phyloP scores from a whole-genome alignment of 331 rosid species.

The Pyrus hybrid region DNA sequence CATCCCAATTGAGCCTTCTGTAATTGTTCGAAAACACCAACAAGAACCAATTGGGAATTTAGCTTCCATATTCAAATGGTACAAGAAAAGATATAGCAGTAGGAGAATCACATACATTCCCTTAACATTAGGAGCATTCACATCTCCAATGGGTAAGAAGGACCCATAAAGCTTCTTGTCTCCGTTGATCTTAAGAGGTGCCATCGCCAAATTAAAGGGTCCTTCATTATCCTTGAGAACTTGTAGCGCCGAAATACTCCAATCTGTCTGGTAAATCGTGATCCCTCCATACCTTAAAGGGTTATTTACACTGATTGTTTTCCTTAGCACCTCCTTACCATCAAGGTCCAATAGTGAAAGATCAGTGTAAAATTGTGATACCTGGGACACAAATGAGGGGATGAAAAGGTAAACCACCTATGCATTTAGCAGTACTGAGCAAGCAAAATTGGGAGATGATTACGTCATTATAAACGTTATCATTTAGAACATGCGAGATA shows the following conservation, averaged over 20 bases:
- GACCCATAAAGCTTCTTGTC: conserved; percentile 92
- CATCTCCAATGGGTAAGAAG: conserved; percentile 80
- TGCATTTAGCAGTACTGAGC: neutral
- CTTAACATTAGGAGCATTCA: conserved; percentile 62
- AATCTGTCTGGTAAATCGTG: conserved; percentile 92
- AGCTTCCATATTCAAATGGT: neutral
- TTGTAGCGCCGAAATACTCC: conserved; percentile 87
- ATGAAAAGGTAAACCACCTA: neutral
- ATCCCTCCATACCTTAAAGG: conserved; percentile 79
- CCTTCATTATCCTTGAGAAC: conserved; percentile 77
- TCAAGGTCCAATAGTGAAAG: conserved; percentile 65
- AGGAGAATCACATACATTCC: conserved; percentile 64
- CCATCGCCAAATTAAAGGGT: conserved; percentile 93
- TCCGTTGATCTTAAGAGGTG: conserved; percentile 84
- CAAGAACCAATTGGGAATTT: neutral
- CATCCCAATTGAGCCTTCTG: neutral
- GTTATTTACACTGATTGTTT: conserved; percentile 85
- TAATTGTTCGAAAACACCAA: neutral
- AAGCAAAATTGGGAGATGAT: neutral
- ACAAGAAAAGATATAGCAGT: neutral
- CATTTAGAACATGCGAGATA: neutral
- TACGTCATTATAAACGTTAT: neutral
- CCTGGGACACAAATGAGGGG: conserved; percentile 34
- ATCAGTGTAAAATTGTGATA: conserved; percentile 80
- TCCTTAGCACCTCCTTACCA: conserved; percentile 85